phyloP scores from a whole-genome alignment of 2,329 filamentous ascomycete genomes.

The Acrodontium crateriforme region DNA sequence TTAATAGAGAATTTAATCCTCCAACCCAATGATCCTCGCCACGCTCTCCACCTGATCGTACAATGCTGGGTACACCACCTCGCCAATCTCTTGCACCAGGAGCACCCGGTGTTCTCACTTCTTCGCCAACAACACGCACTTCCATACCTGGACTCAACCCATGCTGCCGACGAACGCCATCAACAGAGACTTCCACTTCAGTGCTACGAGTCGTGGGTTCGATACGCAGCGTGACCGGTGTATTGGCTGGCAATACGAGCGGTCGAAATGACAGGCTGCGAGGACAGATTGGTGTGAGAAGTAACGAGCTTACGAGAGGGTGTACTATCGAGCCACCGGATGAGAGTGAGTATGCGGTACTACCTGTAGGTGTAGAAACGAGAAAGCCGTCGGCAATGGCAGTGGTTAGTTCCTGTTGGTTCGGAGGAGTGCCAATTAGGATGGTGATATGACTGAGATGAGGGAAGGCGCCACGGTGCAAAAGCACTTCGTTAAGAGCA shows the following conservation, averaged over 20 bases:
- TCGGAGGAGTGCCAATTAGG: constrained; percentile 49
- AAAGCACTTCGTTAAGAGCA: constrained; percentile 89
- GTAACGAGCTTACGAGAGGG: constrained; percentile 72
- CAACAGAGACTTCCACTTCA: constrained; percentile 37
- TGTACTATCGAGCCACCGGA: constrained; percentile 89
- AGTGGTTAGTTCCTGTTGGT: constrained; percentile 74
- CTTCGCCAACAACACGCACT: constrained; percentile 76
- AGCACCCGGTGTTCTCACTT: constrained; percentile 40
- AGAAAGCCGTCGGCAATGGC: constrained; percentile 93
- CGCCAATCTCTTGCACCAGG: constrained; percentile 36
- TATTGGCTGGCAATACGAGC: constrained; percentile 74
- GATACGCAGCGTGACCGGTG: constrained; percentile 66
- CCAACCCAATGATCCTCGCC: constrained; percentile 92
- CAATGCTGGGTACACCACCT: constrained; percentile 84
- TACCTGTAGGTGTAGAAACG: constrained; percentile 84
- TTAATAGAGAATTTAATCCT: constrained; percentile 79
- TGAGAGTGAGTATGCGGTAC: constrained; percentile 89
- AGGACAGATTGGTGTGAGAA: constrained; percentile 89
- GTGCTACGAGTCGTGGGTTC: constrained; percentile 45
- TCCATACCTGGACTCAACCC: constrained; percentile 44
- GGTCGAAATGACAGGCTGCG: constrained; percentile 85
- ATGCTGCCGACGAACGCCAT: constrained; percentile 30
- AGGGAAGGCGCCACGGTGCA: constrained; percentile 79
- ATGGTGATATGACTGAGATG: constrained; percentile 89
- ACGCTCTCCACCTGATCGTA: constrained; percentile 42